These are phyloP conservation scores for Chytridiales sp. DNA, from an alignment of 371 early-diverging fungal genomes.

Conservation along the genomic window DNA sequence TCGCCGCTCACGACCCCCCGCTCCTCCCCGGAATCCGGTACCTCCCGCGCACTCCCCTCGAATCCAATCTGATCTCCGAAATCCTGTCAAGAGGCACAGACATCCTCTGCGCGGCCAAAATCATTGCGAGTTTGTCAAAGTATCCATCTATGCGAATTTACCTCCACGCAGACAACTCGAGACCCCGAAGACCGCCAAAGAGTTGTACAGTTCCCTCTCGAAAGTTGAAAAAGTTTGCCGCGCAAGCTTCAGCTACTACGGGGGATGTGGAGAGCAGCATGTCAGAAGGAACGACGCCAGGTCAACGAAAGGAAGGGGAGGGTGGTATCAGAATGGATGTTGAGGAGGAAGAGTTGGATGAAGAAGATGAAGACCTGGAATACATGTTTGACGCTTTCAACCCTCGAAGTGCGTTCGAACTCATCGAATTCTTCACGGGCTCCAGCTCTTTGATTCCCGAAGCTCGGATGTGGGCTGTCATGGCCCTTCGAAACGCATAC, in stretches of 20 bases:
- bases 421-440: constrained; percentile 34
- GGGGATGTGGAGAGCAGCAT: too few relatives aligned
- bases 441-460: constrained; percentile 28
- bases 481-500: constrained; percentile 47
- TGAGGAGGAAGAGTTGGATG: too few relatives aligned
- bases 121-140: constrained; percentile 84
- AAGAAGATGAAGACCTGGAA: too few relatives aligned
- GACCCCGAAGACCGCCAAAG: constrained; percentile 19
- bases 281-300: too few relatives aligned
- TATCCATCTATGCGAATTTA: constrained; percentile 69
- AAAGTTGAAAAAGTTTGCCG: too few relatives aligned
- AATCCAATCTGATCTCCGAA: constrained; percentile 9
- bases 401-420: constrained; percentile 30
- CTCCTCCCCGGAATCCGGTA: constrained; percentile 23
- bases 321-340: too few relatives aligned
- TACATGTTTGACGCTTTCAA: too few relatives aligned
- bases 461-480: constrained; percentile 39
- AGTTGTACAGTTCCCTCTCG: too few relatives aligned
- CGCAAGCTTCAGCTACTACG: too few relatives aligned
- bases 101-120: constrained; percentile 77
- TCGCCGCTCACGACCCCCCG: constrained; percentile 17
- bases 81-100: constrained; percentile 74
- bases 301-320: background rate
- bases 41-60: constrained; percentile 3
- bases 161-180: constrained; percentile 49